Percentiles rank a stretch among this genome's conserved stretches.
Evolutionary conservation across 2,329 filamentous ascomycete genomes (phyloP).

Genomic region (Fonsecaea multimorphosa): DNA sequence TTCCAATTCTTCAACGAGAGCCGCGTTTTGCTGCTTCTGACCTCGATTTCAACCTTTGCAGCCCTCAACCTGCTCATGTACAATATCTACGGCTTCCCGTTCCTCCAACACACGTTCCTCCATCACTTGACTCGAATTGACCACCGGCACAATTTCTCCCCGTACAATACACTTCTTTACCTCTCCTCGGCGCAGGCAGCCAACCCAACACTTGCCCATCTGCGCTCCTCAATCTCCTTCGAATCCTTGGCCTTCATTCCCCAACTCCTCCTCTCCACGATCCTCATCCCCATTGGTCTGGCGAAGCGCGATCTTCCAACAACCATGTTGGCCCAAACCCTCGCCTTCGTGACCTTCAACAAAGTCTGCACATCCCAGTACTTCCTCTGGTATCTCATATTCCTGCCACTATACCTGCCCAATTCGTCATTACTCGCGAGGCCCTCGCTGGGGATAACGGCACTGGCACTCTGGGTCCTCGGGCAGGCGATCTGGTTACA

Average conservation of each 20-base stretch:
- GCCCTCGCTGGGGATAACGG: slow-evolving; percentile 67
- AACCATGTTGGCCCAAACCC: slow-evolving; percentile 86
- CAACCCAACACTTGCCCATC: slow-evolving; percentile 39
- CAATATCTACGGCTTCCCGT: slow-evolving; percentile 74
- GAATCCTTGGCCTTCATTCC: slow-evolving; percentile 89
- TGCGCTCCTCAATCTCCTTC: slow-evolving; percentile 54
- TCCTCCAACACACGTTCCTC: slow-evolving; percentile 87
- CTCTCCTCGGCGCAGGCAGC: slow-evolving; percentile 71
- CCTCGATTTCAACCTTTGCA: slow-evolving; percentile 75
- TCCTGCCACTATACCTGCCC: slow-evolving; percentile 89
- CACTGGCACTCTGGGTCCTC: slow-evolving; percentile 73
- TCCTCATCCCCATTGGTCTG: slow-evolving; percentile 70
- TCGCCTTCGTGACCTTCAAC: slow-evolving; percentile 96
- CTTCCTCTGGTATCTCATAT: slow-evolving; percentile 97
- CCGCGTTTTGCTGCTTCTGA: slow-evolving; percentile 51
- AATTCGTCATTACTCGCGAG: slow-evolving; percentile 68
- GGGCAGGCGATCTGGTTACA: slow-evolving; percentile 72
- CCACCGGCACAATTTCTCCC: slow-evolving; percentile 97
- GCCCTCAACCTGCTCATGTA: slow-evolving; percentile 81
- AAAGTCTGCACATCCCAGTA: slow-evolving; percentile 99
- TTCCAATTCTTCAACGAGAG: slow-evolving; percentile 48
- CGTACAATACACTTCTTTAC: slow-evolving; percentile 91
- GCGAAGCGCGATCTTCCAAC: slow-evolving; percentile 66
- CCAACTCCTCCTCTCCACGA: slow-evolving; percentile 78
- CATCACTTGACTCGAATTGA: slow-evolving; percentile 93